Evolutionary conservation across 768 basidiomycete species (phyloP), one percentile per base, ranked within the genome.

Genomic region (Rhizopogon rudus): DNA sequence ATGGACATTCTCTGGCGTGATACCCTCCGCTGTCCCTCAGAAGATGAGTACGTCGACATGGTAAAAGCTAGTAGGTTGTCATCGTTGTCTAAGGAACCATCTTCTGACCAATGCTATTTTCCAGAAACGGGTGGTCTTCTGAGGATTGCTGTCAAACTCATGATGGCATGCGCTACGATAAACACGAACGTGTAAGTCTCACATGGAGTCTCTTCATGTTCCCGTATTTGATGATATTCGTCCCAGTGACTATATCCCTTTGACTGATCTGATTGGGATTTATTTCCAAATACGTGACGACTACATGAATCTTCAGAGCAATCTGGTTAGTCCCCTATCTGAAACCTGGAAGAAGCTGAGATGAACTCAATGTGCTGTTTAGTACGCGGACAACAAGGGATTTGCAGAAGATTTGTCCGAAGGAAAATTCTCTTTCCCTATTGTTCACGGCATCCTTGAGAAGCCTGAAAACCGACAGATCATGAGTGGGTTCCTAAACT

Each of bases 351-450:
- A n/a, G 12, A 8, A 12, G 17, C 29, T 31, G 28, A 12, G 35
- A 35, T 14, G 7, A 35, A 22, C 33, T 53, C 16, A 44, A 14
- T 22, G 33, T 16, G 44, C n/a, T 20, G n/a, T 25, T 29, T 44
- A 96, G 92, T 98, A 98, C 65, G 75, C 84, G 2, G 80, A 81
- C 42, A 90, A 87, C 67, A 91, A 91, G 66, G 89, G 89, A 2
- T 96, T 91, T 68, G 91, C 90, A 0, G 95, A 98, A 70, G 96
- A 98, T 66, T 76, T 98, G 13, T 88, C 91, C 0, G 96, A 98
- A 73, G 96, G 96, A 6, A 98, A 98, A 69, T 98, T 98, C 75
- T 95, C 92, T 3, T 98, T 98, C 72, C 95, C 94, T 0, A 79
- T 98, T 33, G 86, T 98, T 1, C 96, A 98, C 68, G 86, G 89